Evolutionary conservation across 352 stramenopile genomes (phyloP).

Genomic region (Globisporangium nodosum): DNA sequence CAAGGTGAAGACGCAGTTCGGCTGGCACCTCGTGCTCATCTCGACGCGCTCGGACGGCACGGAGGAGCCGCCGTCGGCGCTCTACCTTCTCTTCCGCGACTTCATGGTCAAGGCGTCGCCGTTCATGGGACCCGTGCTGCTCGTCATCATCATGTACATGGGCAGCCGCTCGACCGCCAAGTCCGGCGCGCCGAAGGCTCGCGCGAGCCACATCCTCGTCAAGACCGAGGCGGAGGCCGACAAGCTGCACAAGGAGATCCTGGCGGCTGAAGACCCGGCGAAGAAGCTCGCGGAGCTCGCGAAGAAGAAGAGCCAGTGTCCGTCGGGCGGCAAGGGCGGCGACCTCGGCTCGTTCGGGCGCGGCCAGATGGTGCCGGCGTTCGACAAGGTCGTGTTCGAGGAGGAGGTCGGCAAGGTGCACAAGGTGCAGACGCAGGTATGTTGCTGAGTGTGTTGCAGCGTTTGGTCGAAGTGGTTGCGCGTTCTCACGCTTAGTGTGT

Average conservation of each 20-base stretch:
- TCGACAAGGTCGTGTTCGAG: constrained; percentile 71
- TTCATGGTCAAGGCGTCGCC: constrained; percentile 35
- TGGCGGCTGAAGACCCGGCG: constrained; percentile 40
- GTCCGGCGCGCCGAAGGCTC: constrained; percentile 30
- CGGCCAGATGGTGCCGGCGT: constrained; percentile 73
- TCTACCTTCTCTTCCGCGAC: constrained; percentile 28
- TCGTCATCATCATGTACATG: constrained; percentile 45
- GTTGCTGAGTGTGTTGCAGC: neutral
- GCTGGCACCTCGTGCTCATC: constrained; percentile 75
- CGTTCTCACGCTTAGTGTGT: neutral
- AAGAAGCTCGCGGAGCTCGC: constrained; percentile 62
- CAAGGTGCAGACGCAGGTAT: constrained; percentile 74
- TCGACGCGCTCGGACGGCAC: constrained; percentile 39
- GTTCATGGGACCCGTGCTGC: constrained; percentile 44
- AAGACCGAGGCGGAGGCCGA: constrained; percentile 59
- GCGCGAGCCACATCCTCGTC: constrained; percentile 73
- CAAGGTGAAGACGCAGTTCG: constrained; percentile 81
- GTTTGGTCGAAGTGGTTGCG: neutral
- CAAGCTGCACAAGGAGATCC: constrained; percentile 45
- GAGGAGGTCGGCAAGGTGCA: constrained; percentile 61
- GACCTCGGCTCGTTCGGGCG: constrained; percentile 66
- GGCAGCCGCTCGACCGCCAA: constrained; percentile 21
- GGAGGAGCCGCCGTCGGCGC: constrained; percentile 15
- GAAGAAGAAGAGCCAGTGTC: constrained; percentile 68
- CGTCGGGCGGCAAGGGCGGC: constrained; percentile 54